Conservation (phyloP, 768 basidiomycete genomes). For the Psilocybe tampanensis region DNA sequence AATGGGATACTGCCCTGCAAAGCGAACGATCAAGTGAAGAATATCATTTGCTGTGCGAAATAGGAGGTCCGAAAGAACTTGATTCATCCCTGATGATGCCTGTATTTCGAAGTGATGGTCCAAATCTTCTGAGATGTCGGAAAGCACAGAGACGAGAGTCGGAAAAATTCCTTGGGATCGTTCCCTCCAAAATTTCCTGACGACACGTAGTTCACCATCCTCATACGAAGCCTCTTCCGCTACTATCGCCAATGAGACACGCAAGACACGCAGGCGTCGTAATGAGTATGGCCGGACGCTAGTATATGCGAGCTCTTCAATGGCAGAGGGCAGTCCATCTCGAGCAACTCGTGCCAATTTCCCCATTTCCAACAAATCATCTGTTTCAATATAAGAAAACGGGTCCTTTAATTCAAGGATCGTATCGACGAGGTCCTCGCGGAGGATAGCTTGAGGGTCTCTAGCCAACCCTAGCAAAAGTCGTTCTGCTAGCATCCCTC, state of each 20-base stretch:
- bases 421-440: conserved; percentile 57
- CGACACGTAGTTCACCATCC: conserved; percentile 54
- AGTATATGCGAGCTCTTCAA: conserved; percentile 59
- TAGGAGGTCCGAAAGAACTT: conserved; percentile 52
- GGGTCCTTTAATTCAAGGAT: conserved; percentile 61
- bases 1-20: conserved; percentile 50
- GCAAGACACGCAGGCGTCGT: conserved; percentile 57
- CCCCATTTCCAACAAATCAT: conserved; percentile 59
- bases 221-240: conserved; percentile 48
- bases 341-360: conserved; percentile 69
- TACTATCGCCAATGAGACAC: conserved; percentile 65
- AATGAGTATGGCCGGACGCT: conserved; percentile 53
- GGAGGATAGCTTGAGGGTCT: conserved; percentile 62
- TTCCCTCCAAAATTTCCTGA: conserved; percentile 65
- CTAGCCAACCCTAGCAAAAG: conserved; percentile 62
- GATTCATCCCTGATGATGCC: conserved; percentile 37
- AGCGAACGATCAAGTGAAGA: conserved; percentile 48
- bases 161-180: conserved; percentile 56
- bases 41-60: conserved; percentile 57
- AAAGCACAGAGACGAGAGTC: conserved; percentile 55
- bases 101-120: conserved; percentile 50
- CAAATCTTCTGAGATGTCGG: conserved; percentile 54
- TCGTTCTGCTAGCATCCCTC: conserved; percentile 69
- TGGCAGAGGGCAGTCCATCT: conserved; percentile 62
- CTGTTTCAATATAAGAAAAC: conserved; percentile 61